Percentiles rank a stretch among this genome's conserved stretches.
Conservation (phyloP, 768 basidiomycete species). For the Suillus hirtellus region DNA sequence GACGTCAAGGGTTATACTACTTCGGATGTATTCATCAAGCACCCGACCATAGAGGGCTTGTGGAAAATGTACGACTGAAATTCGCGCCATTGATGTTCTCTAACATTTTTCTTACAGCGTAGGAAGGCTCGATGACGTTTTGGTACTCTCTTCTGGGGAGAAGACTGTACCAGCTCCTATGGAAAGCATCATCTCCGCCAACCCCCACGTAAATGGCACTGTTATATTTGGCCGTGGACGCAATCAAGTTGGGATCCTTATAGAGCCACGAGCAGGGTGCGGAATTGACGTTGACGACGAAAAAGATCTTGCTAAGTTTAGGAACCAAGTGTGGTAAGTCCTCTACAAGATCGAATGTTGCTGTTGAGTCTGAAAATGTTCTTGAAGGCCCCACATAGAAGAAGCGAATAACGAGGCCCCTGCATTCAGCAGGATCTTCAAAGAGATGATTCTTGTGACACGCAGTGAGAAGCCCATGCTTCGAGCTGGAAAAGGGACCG, state of each 20-base stretch:
- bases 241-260: constrained; percentile 33
- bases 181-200: constrained; percentile 31
- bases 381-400: constrained; percentile 41
- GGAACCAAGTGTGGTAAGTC: constrained; percentile 33
- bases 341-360: background rate
- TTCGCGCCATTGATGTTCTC: background rate
- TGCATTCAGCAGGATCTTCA: constrained; percentile 45
- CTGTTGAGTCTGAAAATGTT: background rate
- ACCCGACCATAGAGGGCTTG: constrained; percentile 40
- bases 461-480: constrained; percentile 42
- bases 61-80: constrained; percentile 35
- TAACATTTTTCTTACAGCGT: constrained; percentile 3
- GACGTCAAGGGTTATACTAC: constrained; percentile 44
- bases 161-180: constrained; percentile 27
- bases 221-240: constrained; percentile 38
- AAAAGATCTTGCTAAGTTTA: constrained; percentile 28
- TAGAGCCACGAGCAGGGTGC: constrained; percentile 26
- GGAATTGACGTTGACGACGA: constrained; percentile 24
- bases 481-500: constrained; percentile 47
- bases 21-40: constrained; percentile 43
- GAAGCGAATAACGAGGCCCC: constrained; percentile 45
- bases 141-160: constrained; percentile 26
- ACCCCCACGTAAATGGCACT: constrained; percentile 21
- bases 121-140: constrained; percentile 40
- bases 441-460: constrained; percentile 55